phyloP scores from a whole-genome alignment of 768 basidiomycete genomes.

The Amanita rubescens region DNA sequence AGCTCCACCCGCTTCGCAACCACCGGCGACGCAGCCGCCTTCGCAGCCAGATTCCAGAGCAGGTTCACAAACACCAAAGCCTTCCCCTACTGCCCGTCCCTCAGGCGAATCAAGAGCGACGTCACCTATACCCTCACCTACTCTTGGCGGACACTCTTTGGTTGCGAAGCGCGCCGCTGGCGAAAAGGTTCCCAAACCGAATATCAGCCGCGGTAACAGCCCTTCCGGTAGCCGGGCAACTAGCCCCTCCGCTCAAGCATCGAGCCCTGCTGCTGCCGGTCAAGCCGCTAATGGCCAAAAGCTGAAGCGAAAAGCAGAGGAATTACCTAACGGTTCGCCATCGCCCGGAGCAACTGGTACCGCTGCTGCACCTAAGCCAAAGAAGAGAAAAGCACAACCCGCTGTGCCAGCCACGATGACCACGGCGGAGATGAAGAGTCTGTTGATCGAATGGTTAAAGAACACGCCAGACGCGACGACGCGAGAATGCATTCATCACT shows the following conservation, averaged over 20 bases:
- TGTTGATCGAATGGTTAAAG: constrained; percentile 73
- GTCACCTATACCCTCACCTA: constrained; percentile 48
- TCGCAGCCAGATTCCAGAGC: constrained; percentile 12
- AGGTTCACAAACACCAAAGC: constrained; percentile 35
- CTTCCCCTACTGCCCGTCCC: constrained; percentile 27
- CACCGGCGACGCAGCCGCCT: constrained; percentile 42
- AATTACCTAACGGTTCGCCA: constrained; percentile 20
- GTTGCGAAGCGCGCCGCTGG: constrained; percentile 84
- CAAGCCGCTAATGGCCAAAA: constrained; percentile 22
- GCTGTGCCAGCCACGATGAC: constrained; percentile 28
- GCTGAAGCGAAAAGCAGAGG: constrained; percentile 42
- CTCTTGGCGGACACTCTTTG: constrained; percentile 67
- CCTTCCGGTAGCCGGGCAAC: constrained; percentile 52
- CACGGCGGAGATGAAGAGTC: constrained; percentile 50
- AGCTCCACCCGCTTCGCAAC: constrained; percentile 38
- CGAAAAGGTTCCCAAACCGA: constrained; percentile 61
- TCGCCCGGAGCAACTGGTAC: constrained; percentile 12
- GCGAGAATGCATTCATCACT: constrained; percentile 73
- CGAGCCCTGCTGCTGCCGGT: constrained; percentile 25
- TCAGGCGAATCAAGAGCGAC: constrained; percentile 45
- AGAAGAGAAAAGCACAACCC: constrained; percentile 54
- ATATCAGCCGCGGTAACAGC: constrained; percentile 48
- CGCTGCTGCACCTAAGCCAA: constrained; percentile 26
- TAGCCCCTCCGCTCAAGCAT: constrained; percentile 31
- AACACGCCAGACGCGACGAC: constrained; percentile 65